Base-by-base conservation (phyloP, 805 yeast species). In the Pichia cephalocereana region DNA sequence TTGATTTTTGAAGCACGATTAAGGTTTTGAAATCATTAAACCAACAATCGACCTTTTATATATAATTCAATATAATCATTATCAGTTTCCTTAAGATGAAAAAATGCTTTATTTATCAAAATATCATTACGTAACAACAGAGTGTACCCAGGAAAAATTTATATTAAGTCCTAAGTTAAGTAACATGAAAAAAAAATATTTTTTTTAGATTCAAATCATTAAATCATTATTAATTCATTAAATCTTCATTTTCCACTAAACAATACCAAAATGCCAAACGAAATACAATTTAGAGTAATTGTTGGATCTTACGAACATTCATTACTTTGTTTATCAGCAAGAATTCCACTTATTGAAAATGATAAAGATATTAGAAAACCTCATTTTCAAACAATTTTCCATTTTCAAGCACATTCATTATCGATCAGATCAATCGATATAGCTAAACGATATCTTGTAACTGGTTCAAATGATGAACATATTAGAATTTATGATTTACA, bases 231-330 rank as follows among this genome's bases (percentile, higher is more conserved):
- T 11, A 30, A 30, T 4, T 11, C 32, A 30, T 30, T 6, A 23
- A 23, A 23, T 4, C 6, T 23, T 23, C 26, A 23, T 4, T 23
- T 6, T 19, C 26, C 26, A 23, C 3, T 23, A 23, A 23, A 9
- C 32, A 30, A 30, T 34, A 34, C 37, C 17, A 30, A 7, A 8
- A 40, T 40, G 43, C 17, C 36, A 10, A 30, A 31, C 4, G 36
- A 53, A 40, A 46, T 59, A 6, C 78, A 74, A 57, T 84, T 91
- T 56, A 75, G 99, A 62, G 80, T 93, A 26, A 76, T 91, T 57
- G 95, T 87, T 12, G 99, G 99, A 27, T 89, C 97, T 0, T 93
- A 93, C 59, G 99, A 93, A 68, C 99, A 93, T 68, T 87, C 89
- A 53, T 67, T 93, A 43, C 69, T 90, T 39, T 89, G 97, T 70